Percentiles rank a stretch among this genome's conserved stretches.
Conservation (phyloP, 169 alveolate species). For the Fabrea salina region DNA sequence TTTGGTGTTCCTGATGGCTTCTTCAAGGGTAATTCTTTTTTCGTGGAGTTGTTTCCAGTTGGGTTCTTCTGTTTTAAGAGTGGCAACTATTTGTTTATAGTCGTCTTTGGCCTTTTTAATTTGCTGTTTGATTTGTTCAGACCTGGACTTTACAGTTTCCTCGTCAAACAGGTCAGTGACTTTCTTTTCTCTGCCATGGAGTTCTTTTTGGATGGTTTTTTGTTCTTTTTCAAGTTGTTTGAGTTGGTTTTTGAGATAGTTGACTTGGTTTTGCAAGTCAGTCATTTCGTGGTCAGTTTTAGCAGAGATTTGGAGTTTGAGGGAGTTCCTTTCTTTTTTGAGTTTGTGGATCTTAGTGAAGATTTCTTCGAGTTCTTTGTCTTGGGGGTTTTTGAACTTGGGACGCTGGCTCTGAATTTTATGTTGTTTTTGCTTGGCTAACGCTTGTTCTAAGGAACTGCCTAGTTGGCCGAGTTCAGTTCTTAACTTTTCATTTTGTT, state of each 20-base stretch:
- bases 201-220: background rate
- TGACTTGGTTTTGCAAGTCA: slow-evolving; percentile 6
- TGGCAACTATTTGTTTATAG: background rate
- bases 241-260: slow-evolving; percentile 8
- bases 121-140: too few relatives aligned
- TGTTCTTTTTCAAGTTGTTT: slow-evolving; percentile 30
- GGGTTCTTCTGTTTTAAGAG: slow-evolving; percentile 13
- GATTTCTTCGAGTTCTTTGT: background rate
- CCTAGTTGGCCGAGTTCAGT: slow-evolving; percentile 3
- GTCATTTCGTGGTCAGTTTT: background rate
- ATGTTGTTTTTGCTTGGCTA: slow-evolving; percentile 11
- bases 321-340: slow-evolving; percentile 17
- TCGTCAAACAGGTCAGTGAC: background rate
- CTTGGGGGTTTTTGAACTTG: slow-evolving; percentile 23
- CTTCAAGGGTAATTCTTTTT: background rate
- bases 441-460: background rate
- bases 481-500: slow-evolving; percentile 29
- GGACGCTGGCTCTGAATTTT: slow-evolving; percentile 19
- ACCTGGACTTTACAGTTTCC: too few relatives aligned
- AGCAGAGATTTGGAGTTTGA: background rate
- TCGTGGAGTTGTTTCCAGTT: slow-evolving; percentile 12
- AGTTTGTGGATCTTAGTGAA: slow-evolving; percentile 2
- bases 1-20: background rate
- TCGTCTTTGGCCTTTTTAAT: slow-evolving; percentile 7
- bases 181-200: background rate